Base-by-base conservation (phyloP, 176 grass and related monocot species). In the Juncus effusus region DNA sequence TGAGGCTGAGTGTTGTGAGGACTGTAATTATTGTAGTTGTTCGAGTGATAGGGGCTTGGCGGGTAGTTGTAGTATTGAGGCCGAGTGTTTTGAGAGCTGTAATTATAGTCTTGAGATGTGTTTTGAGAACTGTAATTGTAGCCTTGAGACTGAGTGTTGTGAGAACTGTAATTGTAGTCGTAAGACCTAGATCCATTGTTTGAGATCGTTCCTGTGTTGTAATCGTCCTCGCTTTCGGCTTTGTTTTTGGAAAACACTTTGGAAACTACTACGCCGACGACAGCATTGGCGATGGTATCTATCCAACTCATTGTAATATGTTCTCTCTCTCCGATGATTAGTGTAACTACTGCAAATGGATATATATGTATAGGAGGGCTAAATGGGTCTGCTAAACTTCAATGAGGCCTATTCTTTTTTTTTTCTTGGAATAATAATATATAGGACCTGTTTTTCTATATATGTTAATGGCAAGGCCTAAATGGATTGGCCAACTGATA, bases 61-160 rank as follows among this genome's bases (percentile, higher is more conserved):
- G 51, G 69, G 69, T 60, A 44, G 51, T 70, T 55, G 42, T 70
- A 70, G 2, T 56, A 53, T 55, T 15, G 1, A 15, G 66, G 66
- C 16, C 54, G 66, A 53, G 12, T 11, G 10, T 40, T 38, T 10
- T 47, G 5, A 56, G 13, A 28, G 41, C 36, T 2, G 6, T 70
- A 70, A 1, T 13, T 16, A 14, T 70, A 10, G 51, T 42, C 51
- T 16, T 69, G 13, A 12, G 51, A 28, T 42, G 8, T n/a, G 10
- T 45, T 41, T 7, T 53, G 7, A 59, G 15, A 38, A 59, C 14
- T 3, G 7, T 72, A 58, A 0, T 14, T 35, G 39, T 72, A 13
- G 54, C 35, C 54, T 42, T 11, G 2, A 35, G 69, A 53, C 19
- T 58, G 69, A 56, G 8, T n/a, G 10, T 45, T 41, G 13, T 53